Percentiles rank a stretch among this genome's conserved stretches.
Evolutionary conservation across 176 grass and related monocot genomes (phyloP).

Genomic region (Zizania latifolia): DNA sequence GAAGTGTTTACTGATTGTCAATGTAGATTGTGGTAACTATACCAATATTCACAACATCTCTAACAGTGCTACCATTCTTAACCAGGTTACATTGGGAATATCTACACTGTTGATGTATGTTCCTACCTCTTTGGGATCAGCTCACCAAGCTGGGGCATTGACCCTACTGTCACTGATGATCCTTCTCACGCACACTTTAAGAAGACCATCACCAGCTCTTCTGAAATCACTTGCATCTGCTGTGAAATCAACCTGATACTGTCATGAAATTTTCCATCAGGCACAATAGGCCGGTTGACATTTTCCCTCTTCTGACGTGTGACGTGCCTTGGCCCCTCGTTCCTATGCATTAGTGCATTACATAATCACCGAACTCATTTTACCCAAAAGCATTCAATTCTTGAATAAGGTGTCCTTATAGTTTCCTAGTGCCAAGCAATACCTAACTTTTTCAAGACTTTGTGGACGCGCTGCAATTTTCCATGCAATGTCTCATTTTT

Average conservation of each 20-base stretch:
- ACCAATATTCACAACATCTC: background rate
- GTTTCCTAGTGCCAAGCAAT: background rate
- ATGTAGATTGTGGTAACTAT: background rate
- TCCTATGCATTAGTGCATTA: background rate
- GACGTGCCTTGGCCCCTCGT: background rate
- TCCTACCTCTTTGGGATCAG: constrained; percentile 79
- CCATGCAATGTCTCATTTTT: background rate
- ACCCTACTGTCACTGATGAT: constrained; percentile 72
- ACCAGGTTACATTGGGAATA: constrained; percentile 89
- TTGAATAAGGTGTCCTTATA: background rate
- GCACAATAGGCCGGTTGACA: background rate
- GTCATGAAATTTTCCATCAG: background rate
- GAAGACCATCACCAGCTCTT: constrained; percentile 64
- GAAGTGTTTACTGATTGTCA: background rate
- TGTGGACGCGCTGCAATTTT: background rate
- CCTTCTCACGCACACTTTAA: constrained; percentile 71
- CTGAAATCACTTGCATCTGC: constrained; percentile 49
- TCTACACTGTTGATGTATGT: constrained; percentile 86
- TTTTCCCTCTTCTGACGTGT: background rate
- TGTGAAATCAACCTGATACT: constrained; percentile 27
- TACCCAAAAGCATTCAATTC: background rate
- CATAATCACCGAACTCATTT: background rate
- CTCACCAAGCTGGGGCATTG: constrained; percentile 92
- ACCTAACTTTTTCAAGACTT: background rate
- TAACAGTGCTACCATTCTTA: background rate